Evolutionary conservation across 345 rosid species (phyloP).

Genomic region (Nasturtium officinale): DNA sequence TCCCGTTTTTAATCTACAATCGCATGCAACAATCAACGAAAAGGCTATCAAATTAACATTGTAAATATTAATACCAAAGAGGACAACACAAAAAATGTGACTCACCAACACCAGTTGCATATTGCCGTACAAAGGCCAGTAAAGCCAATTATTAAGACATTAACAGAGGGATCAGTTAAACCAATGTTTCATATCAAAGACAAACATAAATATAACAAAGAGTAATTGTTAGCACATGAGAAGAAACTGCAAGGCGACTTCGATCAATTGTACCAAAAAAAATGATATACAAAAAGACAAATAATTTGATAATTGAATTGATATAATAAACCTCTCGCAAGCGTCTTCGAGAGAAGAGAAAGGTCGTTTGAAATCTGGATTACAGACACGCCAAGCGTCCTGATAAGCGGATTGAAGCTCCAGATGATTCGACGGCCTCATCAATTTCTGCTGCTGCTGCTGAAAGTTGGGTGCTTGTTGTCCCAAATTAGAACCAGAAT

Average conservation of each 20-base stretch:
- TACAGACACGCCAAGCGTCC: constrained; percentile 97
- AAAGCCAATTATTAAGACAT: not conserved
- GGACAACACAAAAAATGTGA: constrained; percentile 1
- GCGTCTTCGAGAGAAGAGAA: constrained; percentile 90
- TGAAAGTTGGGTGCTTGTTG: constrained; percentile 42
- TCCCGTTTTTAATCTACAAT: not conserved
- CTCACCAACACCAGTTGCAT: not conserved
- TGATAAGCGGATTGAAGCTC: constrained; percentile 96
- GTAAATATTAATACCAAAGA: not conserved
- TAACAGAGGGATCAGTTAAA: not conserved
- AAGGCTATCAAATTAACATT: not conserved
- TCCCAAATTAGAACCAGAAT: constrained; percentile 43
- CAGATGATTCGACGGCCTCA: constrained; percentile 70
- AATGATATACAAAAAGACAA: not conserved
- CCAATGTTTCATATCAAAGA: not conserved
- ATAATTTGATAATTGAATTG: not conserved
- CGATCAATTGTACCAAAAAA: not conserved
- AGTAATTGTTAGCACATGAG: not conserved
- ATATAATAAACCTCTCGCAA: constrained; percentile 77
- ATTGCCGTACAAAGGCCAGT: not conserved
- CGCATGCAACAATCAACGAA: not conserved
- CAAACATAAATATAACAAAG: not conserved
- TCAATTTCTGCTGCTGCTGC: constrained; percentile 57
- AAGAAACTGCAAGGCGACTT: not conserved
- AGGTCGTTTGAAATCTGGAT: constrained; percentile 91